These are phyloP conservation scores for Stachybotrys chartarum DNA, from an alignment of 2,329 filamentous ascomycete species.

Conservation along the genomic window DNA sequence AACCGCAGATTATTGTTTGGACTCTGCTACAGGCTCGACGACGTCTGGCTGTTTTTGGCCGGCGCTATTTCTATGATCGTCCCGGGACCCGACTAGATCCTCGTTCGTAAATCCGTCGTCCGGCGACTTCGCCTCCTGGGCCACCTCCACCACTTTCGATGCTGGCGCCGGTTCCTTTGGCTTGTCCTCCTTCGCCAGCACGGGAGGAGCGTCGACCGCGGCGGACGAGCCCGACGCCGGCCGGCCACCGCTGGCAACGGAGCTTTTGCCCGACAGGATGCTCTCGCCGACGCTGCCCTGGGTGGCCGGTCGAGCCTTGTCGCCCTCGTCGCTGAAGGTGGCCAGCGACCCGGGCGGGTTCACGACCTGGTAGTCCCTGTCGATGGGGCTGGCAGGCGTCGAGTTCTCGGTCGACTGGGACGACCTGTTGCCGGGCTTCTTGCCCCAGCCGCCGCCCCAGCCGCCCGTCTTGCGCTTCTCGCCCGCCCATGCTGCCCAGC, in stretches of 20 bases:
- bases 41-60: neutral
- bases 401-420: constrained; percentile 17
- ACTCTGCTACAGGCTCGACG: neutral
- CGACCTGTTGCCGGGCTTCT: constrained; percentile 20
- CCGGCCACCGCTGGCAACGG: constrained; percentile 7
- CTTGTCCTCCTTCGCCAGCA: too few species aligned
- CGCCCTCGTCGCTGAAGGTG: constrained; percentile 19
- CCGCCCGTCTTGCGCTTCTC: constrained; percentile 63
- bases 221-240: constrained; percentile 7
- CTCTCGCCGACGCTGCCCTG: constrained; percentile 38
- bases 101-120: constrained; percentile 5
- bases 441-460: constrained; percentile 34
- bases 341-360: constrained; percentile 20
- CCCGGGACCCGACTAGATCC: neutral
- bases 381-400: constrained; percentile 27
- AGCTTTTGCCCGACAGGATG: constrained; percentile 32
- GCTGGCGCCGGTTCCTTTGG: neutral
- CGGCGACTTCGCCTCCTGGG: neutral
- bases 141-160: neutral
- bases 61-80: neutral
- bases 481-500: constrained; percentile 63
- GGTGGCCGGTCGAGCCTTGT: constrained; percentile 22
- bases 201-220: neutral
- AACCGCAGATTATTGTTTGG: neutral
- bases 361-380: constrained; percentile 28